Evolutionary conservation across 768 basidiomycete species (phyloP).

Genomic region (Tephrocybe rancida): DNA sequence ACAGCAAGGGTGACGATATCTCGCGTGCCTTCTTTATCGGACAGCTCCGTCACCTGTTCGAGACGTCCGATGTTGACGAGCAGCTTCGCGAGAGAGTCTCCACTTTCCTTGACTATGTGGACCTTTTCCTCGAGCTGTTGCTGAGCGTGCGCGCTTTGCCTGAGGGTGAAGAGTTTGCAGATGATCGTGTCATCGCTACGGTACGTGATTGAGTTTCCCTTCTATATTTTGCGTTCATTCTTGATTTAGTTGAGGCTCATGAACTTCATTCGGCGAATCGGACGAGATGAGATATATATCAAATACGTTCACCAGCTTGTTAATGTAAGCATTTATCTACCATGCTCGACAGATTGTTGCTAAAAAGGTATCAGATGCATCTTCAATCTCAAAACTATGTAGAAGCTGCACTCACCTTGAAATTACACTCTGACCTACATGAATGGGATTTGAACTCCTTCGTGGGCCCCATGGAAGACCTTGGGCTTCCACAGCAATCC

Average conservation of each 20-base stretch:
- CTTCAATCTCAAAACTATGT: constrained; percentile 88
- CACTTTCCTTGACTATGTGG: constrained; percentile 85
- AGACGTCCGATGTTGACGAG: constrained; percentile 79
- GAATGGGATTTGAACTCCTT: constrained; percentile 86
- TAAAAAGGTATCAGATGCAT: constrained; percentile 63
- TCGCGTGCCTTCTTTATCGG: constrained; percentile 92
- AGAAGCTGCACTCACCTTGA: constrained; percentile 91
- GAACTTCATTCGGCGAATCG: constrained; percentile 92
- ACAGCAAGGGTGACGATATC: constrained; percentile 88
- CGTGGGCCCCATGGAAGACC: constrained; percentile 86
- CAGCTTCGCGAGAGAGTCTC: constrained; percentile 77
- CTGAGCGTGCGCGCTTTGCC: constrained; percentile 87
- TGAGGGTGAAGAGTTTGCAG: constrained; percentile 91
- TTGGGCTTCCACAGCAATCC: constrained; percentile 89
- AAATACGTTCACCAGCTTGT: constrained; percentile 96
- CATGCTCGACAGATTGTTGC: constrained; percentile 5
- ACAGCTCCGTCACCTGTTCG: constrained; percentile 89
- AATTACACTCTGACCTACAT: constrained; percentile 91
- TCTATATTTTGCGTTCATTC: constrained; percentile 6
- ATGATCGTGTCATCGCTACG: constrained; percentile 93
- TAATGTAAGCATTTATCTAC: constrained; percentile 55
- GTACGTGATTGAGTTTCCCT: constrained; percentile 40
- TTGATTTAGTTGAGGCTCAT: constrained; percentile 72
- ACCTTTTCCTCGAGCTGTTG: constrained; percentile 89
- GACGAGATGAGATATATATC: constrained; percentile 91